Evolutionary conservation across 73 alveolate genomes (phyloP), one percentile per base, ranked within the genome.

Genomic region (Halteria grandinella): DNA sequence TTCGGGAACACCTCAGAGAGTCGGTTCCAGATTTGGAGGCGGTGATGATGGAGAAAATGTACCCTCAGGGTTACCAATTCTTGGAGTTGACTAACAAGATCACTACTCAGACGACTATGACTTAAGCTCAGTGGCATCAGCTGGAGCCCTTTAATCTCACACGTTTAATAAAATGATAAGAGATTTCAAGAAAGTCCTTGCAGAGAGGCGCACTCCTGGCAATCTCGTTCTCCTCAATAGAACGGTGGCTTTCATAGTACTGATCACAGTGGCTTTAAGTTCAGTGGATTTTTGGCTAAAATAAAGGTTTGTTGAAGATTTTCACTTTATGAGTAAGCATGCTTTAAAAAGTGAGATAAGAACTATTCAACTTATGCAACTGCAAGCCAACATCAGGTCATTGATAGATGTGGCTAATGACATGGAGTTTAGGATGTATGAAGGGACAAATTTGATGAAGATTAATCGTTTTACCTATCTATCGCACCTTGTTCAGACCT

Each of bases 121-220:
- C 3, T 66, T 37, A 44, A 4, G 20, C 5, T 12, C 55, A 21
- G 43, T 66, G 17, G 8, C 10, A 31, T 29, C 60, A 21, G 47
- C 51, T 33, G n/a, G 69, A 5, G 32, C 80, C 47, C 47, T 66
- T 7, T 63, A 66, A 25, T 4, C 51, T 17, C 47, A 12, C 52
- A 24, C 47, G 4, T 66, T 66, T 47, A 66, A 66, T 44, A 66
- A 66, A 44, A 33, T 66, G 10, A 18, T 66, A 3, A 44, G 47
- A 25, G 80, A 66, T 66, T 66, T 66, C 29, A 66, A 66, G 39
- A 66, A 66, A 32, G 66, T 53, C 6, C 14, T 66, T 1, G 80
- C 69, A 6, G 80, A 66, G 29, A 66, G 66, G 29, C 43, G 47
- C 25, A 66, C 66, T 3, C 80, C 80, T 7, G 11, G 15, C 37